Conservation (phyloP, 2,329 filamentous ascomycete genomes). For the Aspergillus bombycis region DNA sequence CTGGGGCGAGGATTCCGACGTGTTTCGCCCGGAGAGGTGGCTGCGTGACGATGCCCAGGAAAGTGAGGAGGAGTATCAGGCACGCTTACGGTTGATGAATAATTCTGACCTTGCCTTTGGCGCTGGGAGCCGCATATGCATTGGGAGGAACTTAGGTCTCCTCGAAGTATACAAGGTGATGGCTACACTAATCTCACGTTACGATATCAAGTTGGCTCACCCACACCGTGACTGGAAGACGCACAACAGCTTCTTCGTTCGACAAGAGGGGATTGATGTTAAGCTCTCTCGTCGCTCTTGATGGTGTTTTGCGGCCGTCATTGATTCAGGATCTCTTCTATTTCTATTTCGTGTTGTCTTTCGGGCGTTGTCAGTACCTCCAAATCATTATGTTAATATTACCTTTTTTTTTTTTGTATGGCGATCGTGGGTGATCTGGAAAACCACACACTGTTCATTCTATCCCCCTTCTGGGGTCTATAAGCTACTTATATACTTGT, state of each 20-base stretch:
- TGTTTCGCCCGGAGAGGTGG: slow-evolving; percentile 55
- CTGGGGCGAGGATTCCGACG: slow-evolving; percentile 51
- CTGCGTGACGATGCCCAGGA: slow-evolving; percentile 39
- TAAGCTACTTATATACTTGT: neutral
- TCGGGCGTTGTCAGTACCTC: neutral
- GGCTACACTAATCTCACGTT: slow-evolving; percentile 54
- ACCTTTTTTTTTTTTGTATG: neutral
- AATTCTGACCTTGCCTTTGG: slow-evolving; percentile 52
- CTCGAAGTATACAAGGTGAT: slow-evolving; percentile 64
- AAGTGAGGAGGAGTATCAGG: slow-evolving; percentile 35
- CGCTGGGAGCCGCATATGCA: slow-evolving; percentile 58
- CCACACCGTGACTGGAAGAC: slow-evolving; percentile 55
- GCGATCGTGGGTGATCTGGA: neutral
- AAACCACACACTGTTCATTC: neutral
- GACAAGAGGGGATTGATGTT: slow-evolving; percentile 60
- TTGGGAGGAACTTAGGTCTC: slow-evolving; percentile 58
- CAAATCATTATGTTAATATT: too few relatives aligned
- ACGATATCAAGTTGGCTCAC: slow-evolving; percentile 56
- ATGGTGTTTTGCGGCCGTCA: neutral
- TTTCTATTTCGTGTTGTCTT: neutral
- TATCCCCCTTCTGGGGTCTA: neutral
- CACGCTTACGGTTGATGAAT: slow-evolving; percentile 43
- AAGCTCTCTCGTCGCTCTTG: slow-evolving; percentile 11
- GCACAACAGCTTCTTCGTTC: slow-evolving; percentile 63
- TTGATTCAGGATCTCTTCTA: neutral